Base-by-base conservation (phyloP, 139 green algal species). In the Chlamydomonas sp. region DNA sequence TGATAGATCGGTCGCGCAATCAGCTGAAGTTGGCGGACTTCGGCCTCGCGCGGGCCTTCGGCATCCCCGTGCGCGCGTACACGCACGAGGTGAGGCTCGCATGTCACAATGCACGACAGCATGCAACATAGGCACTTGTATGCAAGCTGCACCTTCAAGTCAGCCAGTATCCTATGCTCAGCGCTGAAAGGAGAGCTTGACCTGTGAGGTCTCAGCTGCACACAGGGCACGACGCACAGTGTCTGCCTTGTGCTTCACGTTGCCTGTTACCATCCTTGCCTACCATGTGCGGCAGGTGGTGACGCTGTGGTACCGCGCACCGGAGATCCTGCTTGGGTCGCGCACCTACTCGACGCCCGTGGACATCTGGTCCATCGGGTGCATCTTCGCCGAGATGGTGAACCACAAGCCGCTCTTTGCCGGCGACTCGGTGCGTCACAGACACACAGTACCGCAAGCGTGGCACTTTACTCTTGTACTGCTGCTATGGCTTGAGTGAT, bases 351-450 rank as follows among this genome's bases (percentile, higher is more conserved):
- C 93, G 63, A 98, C 96, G 4, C 96, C 97, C 0, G 98, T 99
- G n/a, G 98, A 99, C 89, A 94, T 99, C 9, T 99, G 98, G 98
- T 97, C 92, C 84, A 97, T 98, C 49, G 98, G 97, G 71, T 99
- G 97, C 95, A 99, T 99, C 73, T 99, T 99, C 93, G 97, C 96
- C 58, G 97, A 99, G 92, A 98, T 99, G 96, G 89, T 97, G n/a
- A 97, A 93, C 88, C 89, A 93, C 75, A 79, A 91, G 78, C 95
- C 96, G 6, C 91, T 98, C 0, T 98, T 98, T 81, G 94, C 93
- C 10, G 96, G 96, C 1, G 94, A 97, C 85, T 94, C 91, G 80
- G 91, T 94, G 61, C 75, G 91, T 14, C 4, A 12, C 8, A 31
- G 72, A 1, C 14, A 31, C 7, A 6, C 14, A 18, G 69, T 1